phyloP scores from a whole-genome alignment of 345 rosid genomes.

The Mercurialis annua region DNA sequence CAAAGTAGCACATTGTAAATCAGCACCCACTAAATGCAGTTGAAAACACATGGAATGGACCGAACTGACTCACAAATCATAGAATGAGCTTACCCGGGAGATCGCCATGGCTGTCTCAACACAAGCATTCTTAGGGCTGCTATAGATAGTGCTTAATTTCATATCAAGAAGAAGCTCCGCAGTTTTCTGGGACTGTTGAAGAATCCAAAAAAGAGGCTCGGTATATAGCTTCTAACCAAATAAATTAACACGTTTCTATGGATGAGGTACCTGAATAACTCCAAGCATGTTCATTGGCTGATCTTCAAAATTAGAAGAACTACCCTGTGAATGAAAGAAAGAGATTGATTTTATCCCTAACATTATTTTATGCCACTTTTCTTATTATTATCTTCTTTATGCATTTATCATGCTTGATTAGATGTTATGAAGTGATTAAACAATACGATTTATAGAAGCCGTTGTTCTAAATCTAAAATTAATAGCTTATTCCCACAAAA shows the following conservation, averaged over 20 bases:
- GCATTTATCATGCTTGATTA: neutral
- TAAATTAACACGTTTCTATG: conserved; percentile 1
- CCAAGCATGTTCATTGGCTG: conserved; percentile 80
- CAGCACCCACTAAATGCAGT: neutral
- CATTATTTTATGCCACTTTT: neutral
- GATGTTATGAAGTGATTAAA: neutral
- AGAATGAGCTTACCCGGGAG: conserved; percentile 47
- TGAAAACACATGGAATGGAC: neutral
- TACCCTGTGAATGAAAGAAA: conserved; percentile 37
- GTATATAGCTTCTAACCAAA: conserved; percentile 1
- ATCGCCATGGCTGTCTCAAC: conserved; percentile 57
- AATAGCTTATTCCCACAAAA: neutral
- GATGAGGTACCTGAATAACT: conserved; percentile 61
- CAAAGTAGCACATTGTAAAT: neutral
- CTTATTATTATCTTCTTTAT: neutral
- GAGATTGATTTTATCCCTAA: neutral
- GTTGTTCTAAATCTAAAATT: neutral
- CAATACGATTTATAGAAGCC: neutral
- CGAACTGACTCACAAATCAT: neutral
- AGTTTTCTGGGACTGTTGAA: conserved; percentile 83
- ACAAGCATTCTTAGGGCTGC: conserved; percentile 56
- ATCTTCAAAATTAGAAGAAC: conserved; percentile 33
- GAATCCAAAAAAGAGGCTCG: conserved; percentile 20
- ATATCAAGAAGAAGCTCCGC: conserved; percentile 90
- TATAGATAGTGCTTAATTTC: conserved; percentile 55